Evolutionary conservation across 495 filamentous ascomycete species (phyloP), one percentile per base, ranked within the genome.

Genomic region (Niebla homalea): DNA sequence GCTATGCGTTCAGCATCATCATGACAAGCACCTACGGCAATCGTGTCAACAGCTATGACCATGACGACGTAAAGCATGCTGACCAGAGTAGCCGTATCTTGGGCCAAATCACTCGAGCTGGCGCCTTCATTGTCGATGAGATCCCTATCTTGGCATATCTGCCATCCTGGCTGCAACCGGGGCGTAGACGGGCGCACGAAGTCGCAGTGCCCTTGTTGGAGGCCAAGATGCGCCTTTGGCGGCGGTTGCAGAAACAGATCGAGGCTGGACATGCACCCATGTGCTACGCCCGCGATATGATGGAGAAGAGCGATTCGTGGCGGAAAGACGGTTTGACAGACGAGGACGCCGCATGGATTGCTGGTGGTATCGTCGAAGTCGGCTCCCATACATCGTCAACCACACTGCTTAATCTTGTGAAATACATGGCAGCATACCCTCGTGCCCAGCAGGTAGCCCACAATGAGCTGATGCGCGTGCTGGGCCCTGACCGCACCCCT

Each of bases 381-480:
- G 70, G 69, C 38, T 67, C 65, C 18, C 65, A 70, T 32, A 73
- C 69, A 0, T 67, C 70, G 11, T 61, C 67, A 15, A 60, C 50
- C 37, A 65, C 63, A 0, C 46, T 73, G 23, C 0, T 22, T 7
- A 26, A 59, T 23, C 73, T 77, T 50, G 65, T 72, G 57, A 57
- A 73, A 0, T 71, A 69, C 12, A 71, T 76, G 68, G 62, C 54
- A 0, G 29, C 72, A 5, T 71, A 62, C 52, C 75, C 76, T 0
- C 62, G 71, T 0, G 70, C 71, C 0, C 76, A 77, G 47, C 54
- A 58, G 16, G 73, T 70, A 21, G 76, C 77, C 3, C 77, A 76
- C 54, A 70, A 67, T 6, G 79, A 84, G 55, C 60, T 84, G 40
- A 75, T 80, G 54, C 54, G 59, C 14, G 69, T 79, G 3, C 55